Evolutionary conservation across 208 protist genomes (phyloP).

Genomic region (Plasmodiophora brassicae): DNA sequence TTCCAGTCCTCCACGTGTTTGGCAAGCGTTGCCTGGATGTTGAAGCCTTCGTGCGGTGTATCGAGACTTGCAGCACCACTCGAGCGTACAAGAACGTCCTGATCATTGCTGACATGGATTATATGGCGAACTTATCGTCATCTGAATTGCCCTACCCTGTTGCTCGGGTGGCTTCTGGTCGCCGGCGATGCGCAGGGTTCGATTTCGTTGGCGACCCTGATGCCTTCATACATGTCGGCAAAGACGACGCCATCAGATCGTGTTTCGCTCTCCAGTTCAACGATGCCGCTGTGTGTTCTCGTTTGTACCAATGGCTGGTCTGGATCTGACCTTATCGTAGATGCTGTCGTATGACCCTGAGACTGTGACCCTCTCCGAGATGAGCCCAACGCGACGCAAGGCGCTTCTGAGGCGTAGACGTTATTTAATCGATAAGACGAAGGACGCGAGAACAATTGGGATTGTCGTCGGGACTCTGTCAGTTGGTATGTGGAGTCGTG

Average conservation of each 20-base stretch:
- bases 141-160: background rate
- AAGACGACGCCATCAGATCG: background rate
- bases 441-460: background rate
- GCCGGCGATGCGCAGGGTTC: background rate
- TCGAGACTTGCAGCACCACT: background rate
- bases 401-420: background rate
- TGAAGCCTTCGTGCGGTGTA: background rate
- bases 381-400: background rate
- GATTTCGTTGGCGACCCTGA: background rate
- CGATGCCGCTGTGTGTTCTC: background rate
- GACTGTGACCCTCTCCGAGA: background rate
- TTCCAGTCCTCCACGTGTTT: slow-evolving; percentile 5
- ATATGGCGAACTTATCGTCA: background rate
- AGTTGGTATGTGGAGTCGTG: slow-evolving; percentile 7
- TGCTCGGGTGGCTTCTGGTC: background rate
- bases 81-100: background rate
- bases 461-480: slow-evolving; percentile 28
- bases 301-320: background rate
- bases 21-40: background rate
- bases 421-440: slow-evolving; percentile 24
- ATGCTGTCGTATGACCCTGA: background rate
- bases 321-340: background rate
- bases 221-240: background rate
- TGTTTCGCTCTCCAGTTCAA: background rate
- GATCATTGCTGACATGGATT: background rate